Base-by-base conservation (phyloP, 345 rosid genomes). In the Citrus unshiu region DNA sequence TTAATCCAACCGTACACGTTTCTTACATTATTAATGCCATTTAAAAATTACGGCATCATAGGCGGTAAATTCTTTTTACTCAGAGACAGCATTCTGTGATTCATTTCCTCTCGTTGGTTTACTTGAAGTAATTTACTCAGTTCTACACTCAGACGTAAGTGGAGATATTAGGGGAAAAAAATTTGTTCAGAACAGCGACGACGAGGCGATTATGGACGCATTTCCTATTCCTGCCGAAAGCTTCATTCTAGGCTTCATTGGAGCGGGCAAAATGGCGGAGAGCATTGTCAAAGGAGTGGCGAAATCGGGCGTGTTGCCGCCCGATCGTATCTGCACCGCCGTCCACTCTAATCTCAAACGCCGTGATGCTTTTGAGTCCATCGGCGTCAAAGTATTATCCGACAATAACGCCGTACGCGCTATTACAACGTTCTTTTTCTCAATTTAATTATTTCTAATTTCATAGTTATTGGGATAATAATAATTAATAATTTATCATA, bases 201-300 rank as follows among this genome's bases (percentile, higher is more conserved):
- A 12, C 35, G 21, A 2, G 8, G 7, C 30, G 34, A 7, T 5
- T 39, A 91, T 90, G 94, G 93, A 88, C 85, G 68, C 74, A 6
- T n/a, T 71, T 70, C 86, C 89, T 6, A 88, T 89, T 29, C 83
- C 87, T 7, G 16, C 68, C 59, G 94, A 90, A 21, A 85, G 86
- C 27, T 93, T 80, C 83, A 87, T 78, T 79, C 77, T 94, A 2
- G 99, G 97, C 19, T 91, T 95, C 81, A 80, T 95, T 21, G 97
- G 98, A 78, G 96, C 98, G 0, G 98, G 99, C 18, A 95, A 93
- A 77, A 87, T 95, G 95, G 99, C 99, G 1, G 95, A 95, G 92
- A 89, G 93, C 83, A 95, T 95, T 19, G 97, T 94, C 19, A 89
- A 88, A 83, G 99, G 99, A 30, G 88, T 92, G 39, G 93, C 87